These are phyloP conservation scores for Acacia concinna DNA, from an alignment of 331 rosid genomes.

Conservation along the genomic window DNA sequence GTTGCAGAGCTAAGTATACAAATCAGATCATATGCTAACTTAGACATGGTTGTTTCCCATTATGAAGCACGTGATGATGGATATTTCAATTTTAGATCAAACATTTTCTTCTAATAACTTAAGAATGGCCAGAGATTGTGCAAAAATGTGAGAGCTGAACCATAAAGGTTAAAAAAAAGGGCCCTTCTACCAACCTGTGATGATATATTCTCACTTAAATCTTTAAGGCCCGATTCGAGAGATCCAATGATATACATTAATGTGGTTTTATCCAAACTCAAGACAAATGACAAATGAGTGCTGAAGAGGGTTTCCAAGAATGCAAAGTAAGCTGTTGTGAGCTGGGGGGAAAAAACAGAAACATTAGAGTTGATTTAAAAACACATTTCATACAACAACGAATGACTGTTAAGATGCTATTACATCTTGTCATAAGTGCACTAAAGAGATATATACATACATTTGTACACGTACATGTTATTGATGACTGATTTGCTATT, in stretches of 20 bases:
- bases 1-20: conserved; percentile 9
- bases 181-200: conserved; percentile 46
- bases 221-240: conserved; percentile 59
- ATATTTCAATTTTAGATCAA: conserved; percentile 11
- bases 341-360: conserved; percentile 42
- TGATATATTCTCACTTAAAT: conserved; percentile 48
- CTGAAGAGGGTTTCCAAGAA: conserved; percentile 50
- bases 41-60: conserved; percentile 1
- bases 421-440: neutral
- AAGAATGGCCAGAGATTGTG: neutral
- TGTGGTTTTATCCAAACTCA: conserved; percentile 45
- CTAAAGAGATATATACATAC: neutral
- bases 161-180: neutral
- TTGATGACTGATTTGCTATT: neutral
- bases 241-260: conserved; percentile 50
- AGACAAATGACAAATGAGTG: conserved; percentile 46
- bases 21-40: neutral
- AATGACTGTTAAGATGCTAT: neutral
- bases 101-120: neutral
- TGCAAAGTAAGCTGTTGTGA: conserved; percentile 51
- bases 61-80: neutral
- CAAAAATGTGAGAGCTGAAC: neutral
- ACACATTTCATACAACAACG: neutral
- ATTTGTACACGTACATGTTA: neutral
- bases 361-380: neutral